Conservation (phyloP, 495 filamentous ascomycete species). For the Stereocaulon alpinum region DNA sequence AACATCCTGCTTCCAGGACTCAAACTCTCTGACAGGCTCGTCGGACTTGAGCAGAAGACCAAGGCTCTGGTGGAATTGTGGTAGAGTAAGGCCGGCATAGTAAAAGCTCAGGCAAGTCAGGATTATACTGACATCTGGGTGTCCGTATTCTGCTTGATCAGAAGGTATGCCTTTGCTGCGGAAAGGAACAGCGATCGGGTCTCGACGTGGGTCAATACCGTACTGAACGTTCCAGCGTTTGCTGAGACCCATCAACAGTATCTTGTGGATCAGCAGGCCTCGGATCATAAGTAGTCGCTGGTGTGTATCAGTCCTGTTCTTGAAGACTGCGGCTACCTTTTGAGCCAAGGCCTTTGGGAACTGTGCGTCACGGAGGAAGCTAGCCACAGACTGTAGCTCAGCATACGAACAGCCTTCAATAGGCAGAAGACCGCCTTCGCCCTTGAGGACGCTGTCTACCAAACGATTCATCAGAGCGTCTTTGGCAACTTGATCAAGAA, state of each 20-base stretch:
- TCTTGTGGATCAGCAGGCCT: constrained; percentile 47
- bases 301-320: constrained; percentile 26
- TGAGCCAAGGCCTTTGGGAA: background rate
- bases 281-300: constrained; percentile 44
- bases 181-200: constrained; percentile 56
- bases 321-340: constrained; percentile 24
- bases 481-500: constrained; percentile 31
- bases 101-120: constrained; percentile 64
- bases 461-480: constrained; percentile 23
- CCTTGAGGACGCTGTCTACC: constrained; percentile 10
- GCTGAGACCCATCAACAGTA: constrained; percentile 44
- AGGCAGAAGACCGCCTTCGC: constrained; percentile 9
- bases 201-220: constrained; percentile 36
- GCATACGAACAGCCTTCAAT: background rate
- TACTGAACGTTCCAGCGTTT: constrained; percentile 64
- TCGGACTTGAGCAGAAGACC: constrained; percentile 43
- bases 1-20: constrained; percentile 38
- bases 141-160: constrained; percentile 57
- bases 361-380: constrained; percentile 10
- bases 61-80: constrained; percentile 43
- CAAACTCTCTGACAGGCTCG: constrained; percentile 45
- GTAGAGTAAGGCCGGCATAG: constrained; percentile 47
- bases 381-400: constrained; percentile 1
- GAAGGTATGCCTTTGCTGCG: constrained; percentile 59
- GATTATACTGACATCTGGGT: constrained; percentile 58